phyloP scores from a whole-genome alignment of 192 early-diverging fungal genomes.

The Coemansia sp. region DNA sequence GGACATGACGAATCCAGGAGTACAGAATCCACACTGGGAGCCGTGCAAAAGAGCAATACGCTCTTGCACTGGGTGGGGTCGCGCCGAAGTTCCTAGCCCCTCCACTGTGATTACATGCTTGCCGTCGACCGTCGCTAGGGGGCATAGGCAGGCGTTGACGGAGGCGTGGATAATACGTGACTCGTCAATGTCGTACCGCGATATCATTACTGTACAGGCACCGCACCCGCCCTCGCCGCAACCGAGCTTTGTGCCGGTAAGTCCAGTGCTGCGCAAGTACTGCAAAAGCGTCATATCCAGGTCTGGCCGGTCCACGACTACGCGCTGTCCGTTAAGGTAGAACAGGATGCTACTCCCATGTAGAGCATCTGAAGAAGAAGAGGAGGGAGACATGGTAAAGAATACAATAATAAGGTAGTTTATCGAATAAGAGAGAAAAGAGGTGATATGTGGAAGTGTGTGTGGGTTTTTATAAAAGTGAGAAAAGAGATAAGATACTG shows the following conservation, averaged over 20 bases:
- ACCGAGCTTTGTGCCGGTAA: slow-evolving; percentile 81
- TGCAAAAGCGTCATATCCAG: slow-evolving; percentile 69
- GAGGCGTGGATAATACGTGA: slow-evolving; percentile 53
- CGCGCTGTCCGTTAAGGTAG: slow-evolving; percentile 65
- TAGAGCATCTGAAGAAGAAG: not conserved
- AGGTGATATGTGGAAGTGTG: not conserved
- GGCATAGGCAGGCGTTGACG: slow-evolving; percentile 75
- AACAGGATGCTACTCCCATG: slow-evolving; percentile 42
- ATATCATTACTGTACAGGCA: slow-evolving; percentile 80
- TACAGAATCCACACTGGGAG: slow-evolving; percentile 92
- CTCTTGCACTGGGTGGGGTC: slow-evolving; percentile 80
- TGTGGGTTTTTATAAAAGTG: not conserved
- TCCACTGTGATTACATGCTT: slow-evolving; percentile 86
- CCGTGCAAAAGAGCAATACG: slow-evolving; percentile 72
- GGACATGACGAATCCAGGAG: slow-evolving; percentile 89
- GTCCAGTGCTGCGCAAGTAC: slow-evolving; percentile 66
- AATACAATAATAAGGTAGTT: not conserved
- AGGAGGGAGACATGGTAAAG: not conserved
- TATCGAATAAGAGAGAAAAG: not conserved
- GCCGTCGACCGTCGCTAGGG: slow-evolving; percentile 71
- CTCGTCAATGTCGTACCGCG: slow-evolving; percentile 58
- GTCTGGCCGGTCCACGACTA: slow-evolving; percentile 60
- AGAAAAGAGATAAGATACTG: not conserved
- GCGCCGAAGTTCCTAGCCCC: slow-evolving; percentile 68
- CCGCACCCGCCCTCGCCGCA: slow-evolving; percentile 81